Evolutionary conservation across 306 rosid genomes (phyloP), one percentile per base, ranked within the genome.

Genomic region (Boehmeria nivea): DNA sequence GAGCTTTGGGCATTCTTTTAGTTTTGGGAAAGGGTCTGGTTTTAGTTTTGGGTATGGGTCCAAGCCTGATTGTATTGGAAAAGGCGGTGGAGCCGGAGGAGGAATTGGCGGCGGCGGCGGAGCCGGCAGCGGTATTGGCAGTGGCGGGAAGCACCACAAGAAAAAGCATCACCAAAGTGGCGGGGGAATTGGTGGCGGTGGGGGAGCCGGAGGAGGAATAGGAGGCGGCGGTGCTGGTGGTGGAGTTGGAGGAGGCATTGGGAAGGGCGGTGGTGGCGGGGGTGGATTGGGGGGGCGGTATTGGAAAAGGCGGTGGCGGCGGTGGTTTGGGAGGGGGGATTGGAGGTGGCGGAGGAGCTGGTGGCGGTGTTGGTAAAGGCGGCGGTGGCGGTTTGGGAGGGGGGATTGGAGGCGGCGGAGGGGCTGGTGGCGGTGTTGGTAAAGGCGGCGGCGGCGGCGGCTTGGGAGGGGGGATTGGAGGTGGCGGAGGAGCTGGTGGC

Each of bases 1-100:
- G n/a, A 8, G 38, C 38, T 65, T 54, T 14, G 39, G 40, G 9
- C 70, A 65, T 45, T 65, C 70, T 38, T 54, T 61, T 61, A 57
- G 64, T 20, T 57, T 57, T 4, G 68, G 64, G 6, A 69, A 69
- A 34, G 63, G 59, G 22, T 46, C 12, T n/a, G 59, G 59, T 18
- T 61, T 18, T 24, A 40, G 12, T 43, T 56, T 21, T 14, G 74
- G 64, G 13, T 57, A 43, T 14, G 52, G 51, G 16, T 19, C 48
- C 16, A 57, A 19, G 45, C 66, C 51, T 18, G 71, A 57, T 38
- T 64, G 52, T 36, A 8, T 19, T 57, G 71, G 60, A 10, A 64
- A 58, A 24, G 66, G 65, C 19, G 55, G 56, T 8, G 38, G 20
- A 0, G 57, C 26, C 0, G 63, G 48, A 0, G 43, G 46, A 0